A percentile compares a stretch with the other conserved stretches of the same genome.
Evolutionary conservation across 2,329 filamentous ascomycete species (phyloP).

Genomic region (Penicillium sp.): DNA sequence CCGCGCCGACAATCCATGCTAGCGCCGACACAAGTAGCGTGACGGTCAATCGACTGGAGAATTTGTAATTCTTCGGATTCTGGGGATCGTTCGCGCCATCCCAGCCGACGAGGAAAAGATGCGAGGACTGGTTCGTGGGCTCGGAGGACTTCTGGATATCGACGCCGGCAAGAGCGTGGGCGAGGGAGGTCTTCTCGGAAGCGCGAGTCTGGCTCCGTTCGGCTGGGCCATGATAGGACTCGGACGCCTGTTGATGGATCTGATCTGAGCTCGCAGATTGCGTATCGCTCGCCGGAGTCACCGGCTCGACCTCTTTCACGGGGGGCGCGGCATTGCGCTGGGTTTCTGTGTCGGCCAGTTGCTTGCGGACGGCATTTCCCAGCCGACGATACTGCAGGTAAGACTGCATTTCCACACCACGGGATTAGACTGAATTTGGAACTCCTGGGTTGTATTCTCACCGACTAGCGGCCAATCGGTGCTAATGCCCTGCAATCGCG

Average conservation of each 20-base stretch:
- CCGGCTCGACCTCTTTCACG: slow-evolving; percentile 1
- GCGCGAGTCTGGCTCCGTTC: background rate
- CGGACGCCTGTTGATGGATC: background rate
- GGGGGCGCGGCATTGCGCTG: slow-evolving; percentile 1
- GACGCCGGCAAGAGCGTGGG: slow-evolving; percentile 11
- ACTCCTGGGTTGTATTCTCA: slow-evolving; percentile 11
- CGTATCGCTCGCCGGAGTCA: background rate
- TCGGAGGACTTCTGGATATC: slow-evolving; percentile 11
- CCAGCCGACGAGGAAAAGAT: slow-evolving; percentile 44
- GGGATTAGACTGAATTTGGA: slow-evolving; percentile 13
- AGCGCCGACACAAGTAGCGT: slow-evolving; percentile 49
- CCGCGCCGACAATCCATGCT: slow-evolving; percentile 51
- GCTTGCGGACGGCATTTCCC: slow-evolving; percentile 17
- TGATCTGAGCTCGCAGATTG: background rate
- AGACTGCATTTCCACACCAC: slow-evolving; percentile 21
- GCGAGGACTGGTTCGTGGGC: slow-evolving; percentile 14
- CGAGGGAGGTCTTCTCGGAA: slow-evolving; percentile 7
- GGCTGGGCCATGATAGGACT: background rate
- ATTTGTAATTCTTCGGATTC: slow-evolving; percentile 42
- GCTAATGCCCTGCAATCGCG: background rate
- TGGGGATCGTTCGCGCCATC: slow-evolving; percentile 37
- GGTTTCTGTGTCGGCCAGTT: slow-evolving; percentile 8
- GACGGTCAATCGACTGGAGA: slow-evolving; percentile 34
- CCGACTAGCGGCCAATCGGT: slow-evolving; percentile 2
- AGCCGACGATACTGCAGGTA: slow-evolving; percentile 26